Base-by-base conservation (phyloP, 352 stramenopile genomes). In the Pythium rishiriense region DNA sequence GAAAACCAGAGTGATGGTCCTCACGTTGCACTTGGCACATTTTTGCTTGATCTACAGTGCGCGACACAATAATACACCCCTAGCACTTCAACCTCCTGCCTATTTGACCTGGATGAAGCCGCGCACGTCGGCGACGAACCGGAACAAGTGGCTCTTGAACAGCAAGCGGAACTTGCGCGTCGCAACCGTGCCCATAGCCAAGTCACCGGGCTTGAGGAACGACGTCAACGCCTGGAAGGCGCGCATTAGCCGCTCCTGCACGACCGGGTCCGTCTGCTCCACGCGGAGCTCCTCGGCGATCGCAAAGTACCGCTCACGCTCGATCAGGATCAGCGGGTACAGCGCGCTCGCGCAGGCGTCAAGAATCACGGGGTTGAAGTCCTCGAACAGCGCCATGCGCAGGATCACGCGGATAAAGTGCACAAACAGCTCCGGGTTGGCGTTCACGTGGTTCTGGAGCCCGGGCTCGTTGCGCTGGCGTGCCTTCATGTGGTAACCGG, bases 51-150 rank as follows among this genome's bases (percentile, higher is more conserved):
- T 47, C 50, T 62, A 68, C 61, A 51, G 31, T 68, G 52, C 24
- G 24, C 11, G 51, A 62, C 61, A 56, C 28, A 68, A 68, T 62
- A 68, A 68, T 62, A 68, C 49, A 61, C 41, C 24, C 48, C n/a
- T n/a, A n/a, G n/a, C 35, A 48, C 43, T 42, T 42, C 35, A 42
- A 42, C 35, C 4, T 33, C 21, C 1, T 10, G 22, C 29, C 56
- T 81, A 94, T 63, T 87, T 90, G 45, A 95, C 79, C 65, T 93
- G 83, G 33, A 95, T 78, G 58, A 93, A 95, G 10, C 86, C 86
- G 17, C 86, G 84, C 48, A 89, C 86, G 31, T 93, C 83, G 47
- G 81, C 83, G 22, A 93, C 84, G 55, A 95, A 95, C 17, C 78
- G 73, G 54, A 91, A 93, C 46, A 93, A 62, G 29, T 90, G 87